A percentile compares a stretch with the other conserved stretches of the same genome.
phyloP scores from a whole-genome alignment of 2,329 filamentous ascomycete genomes.

The Stagonosporopsis tanaceti region DNA sequence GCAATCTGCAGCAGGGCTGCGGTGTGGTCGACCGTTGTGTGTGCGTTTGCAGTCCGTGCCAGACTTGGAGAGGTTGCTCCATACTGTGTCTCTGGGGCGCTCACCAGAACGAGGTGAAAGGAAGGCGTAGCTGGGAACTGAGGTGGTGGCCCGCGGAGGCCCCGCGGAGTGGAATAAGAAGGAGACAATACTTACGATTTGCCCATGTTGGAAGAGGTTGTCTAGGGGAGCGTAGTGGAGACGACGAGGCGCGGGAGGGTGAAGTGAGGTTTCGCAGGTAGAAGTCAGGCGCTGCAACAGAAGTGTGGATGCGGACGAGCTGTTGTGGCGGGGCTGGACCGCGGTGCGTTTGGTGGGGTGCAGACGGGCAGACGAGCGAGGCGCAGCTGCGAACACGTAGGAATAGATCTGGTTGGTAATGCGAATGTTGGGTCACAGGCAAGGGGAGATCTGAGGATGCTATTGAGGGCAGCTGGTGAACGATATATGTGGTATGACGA shows the following conservation, averaged over 20 bases:
- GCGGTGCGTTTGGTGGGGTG: conserved; percentile 24
- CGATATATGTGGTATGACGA: conserved; percentile 16
- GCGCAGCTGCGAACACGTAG: conserved; percentile 23
- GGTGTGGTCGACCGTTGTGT: conserved; percentile 5
- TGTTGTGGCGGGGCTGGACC: conserved; percentile 28
- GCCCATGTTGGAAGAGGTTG: conserved; percentile 42
- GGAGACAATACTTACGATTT: conserved; percentile 51
- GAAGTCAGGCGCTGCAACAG: conserved; percentile 27
- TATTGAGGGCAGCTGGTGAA: conserved; percentile 6
- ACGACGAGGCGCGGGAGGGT: conserved; percentile 1
- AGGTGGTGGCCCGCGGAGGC: conserved; percentile 19
- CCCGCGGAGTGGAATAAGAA: conserved; percentile 25
- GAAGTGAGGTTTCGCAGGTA: conserved; percentile 23
- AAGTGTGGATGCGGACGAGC: conserved; percentile 20
- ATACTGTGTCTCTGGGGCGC: conserved; percentile 10
- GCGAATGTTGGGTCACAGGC: conserved; percentile 11
- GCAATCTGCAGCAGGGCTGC: conserved; percentile 11
- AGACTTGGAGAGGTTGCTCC: conserved; percentile 2
- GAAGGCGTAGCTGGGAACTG: conserved; percentile 27
- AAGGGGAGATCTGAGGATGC: conserved; percentile 11
- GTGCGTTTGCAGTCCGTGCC: conserved; percentile 19
- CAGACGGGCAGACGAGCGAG: conserved; percentile 10
- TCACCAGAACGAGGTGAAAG: conserved; percentile 26
- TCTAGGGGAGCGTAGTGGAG: conserved; percentile 17
- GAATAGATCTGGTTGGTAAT: conserved; percentile 1